Conservation (phyloP, 352 stramenopile species). For the Phytophthora pisi region DNA sequence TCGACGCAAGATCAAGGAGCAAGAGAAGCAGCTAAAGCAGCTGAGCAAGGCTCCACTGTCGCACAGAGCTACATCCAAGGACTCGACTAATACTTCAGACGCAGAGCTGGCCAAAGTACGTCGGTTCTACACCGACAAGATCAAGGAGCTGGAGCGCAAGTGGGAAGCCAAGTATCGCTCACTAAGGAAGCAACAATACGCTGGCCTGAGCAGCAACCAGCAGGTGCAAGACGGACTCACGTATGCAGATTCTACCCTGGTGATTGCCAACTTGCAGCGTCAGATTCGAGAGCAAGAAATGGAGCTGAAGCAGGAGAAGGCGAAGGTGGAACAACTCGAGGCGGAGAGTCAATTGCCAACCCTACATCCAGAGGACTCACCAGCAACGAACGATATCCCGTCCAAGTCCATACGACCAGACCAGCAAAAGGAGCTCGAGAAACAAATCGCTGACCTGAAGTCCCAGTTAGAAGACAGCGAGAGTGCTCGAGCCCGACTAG, state of each 20-base stretch:
- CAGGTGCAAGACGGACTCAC: conserved; percentile 29
- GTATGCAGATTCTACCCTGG: conserved; percentile 41
- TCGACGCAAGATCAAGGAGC: conserved; percentile 61
- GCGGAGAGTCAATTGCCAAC: conserved; percentile 16
- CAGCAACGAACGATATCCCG: background rate
- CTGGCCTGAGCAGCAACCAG: conserved; percentile 24
- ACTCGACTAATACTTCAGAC: conserved; percentile 19
- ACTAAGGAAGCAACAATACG: conserved; percentile 56
- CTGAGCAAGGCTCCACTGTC: conserved; percentile 19
- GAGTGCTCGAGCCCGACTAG: conserved; percentile 60
- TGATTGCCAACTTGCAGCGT: conserved; percentile 48
- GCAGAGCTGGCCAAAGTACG: conserved; percentile 60
- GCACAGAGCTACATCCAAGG: conserved; percentile 13
- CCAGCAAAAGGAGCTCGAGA: conserved; percentile 34
- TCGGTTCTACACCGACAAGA: conserved; percentile 77
- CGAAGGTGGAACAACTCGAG: conserved; percentile 27
- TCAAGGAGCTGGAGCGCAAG: conserved; percentile 77
- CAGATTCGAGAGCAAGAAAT: conserved; percentile 30
- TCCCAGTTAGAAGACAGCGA: conserved; percentile 72
- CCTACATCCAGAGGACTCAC: conserved; percentile 1
- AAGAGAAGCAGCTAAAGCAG: conserved; percentile 47
- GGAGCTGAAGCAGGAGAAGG: conserved; percentile 35
- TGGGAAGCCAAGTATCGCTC: conserved; percentile 73
- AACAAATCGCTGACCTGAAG: conserved; percentile 42
- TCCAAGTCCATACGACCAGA: conserved; percentile 14